These are phyloP conservation scores for Phytophthora sp. DNA, from an alignment of 352 stramenopile genomes.

Conservation along the genomic window DNA sequence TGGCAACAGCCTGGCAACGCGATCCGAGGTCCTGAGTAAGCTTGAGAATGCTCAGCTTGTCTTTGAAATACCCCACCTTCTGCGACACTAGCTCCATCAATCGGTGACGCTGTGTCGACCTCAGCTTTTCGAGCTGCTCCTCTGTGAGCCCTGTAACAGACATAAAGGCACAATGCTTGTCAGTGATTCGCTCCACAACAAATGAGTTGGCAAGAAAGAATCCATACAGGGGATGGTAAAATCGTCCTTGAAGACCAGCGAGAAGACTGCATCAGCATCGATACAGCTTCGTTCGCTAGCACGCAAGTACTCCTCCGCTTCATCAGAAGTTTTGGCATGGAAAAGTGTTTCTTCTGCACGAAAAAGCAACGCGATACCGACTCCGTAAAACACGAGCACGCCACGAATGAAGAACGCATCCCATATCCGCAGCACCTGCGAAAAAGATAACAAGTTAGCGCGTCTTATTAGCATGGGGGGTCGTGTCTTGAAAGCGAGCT, in stretches of 20 bases:
- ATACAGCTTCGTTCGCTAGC: conserved; percentile 68
- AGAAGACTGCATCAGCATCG: conserved; percentile 75
- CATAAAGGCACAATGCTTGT: neutral
- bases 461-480: neutral
- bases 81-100: conserved; percentile 60
- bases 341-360: conserved; percentile 74
- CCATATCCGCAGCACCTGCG: conserved; percentile 76
- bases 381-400: conserved; percentile 71
- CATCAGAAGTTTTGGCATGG: conserved; percentile 51
- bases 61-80: conserved; percentile 51
- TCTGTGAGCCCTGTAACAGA: conserved; percentile 59
- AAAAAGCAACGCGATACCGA: conserved; percentile 72
- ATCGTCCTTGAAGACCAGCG: conserved; percentile 79
- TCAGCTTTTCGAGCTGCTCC: conserved; percentile 70
- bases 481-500: no score
- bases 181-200: neutral
- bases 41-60: conserved; percentile 64
- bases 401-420: conserved; percentile 81
- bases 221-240: conserved; percentile 78
- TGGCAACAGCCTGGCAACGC: conserved; percentile 43
- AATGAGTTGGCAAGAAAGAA: conserved; percentile 6
- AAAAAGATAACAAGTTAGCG: neutral
- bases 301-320: conserved; percentile 60
- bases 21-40: conserved; percentile 56
- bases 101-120: conserved; percentile 53